These are phyloP conservation scores for Metschnikowia santaceciliae DNA, from an alignment of 805 yeast genomes.

Conservation along the genomic window DNA sequence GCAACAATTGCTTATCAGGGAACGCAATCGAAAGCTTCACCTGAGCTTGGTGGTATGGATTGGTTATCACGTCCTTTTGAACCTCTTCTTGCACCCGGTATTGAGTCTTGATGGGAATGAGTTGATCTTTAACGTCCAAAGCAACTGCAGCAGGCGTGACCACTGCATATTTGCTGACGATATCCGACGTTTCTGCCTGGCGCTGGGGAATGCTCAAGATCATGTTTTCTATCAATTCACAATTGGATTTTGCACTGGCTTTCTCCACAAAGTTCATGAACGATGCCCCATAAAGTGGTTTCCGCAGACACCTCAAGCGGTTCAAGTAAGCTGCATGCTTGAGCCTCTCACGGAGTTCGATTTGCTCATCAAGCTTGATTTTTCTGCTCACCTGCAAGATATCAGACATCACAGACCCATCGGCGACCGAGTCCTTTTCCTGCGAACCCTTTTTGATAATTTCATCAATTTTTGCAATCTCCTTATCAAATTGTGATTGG, in stretches of 20 bases:
- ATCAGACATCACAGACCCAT: constrained; percentile 24
- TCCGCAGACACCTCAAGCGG: constrained; percentile 55
- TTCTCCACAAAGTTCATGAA: constrained; percentile 30
- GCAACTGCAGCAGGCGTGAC: constrained; percentile 85
- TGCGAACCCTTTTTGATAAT: constrained; percentile 26
- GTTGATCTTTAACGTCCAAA: constrained; percentile 58
- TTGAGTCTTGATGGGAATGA: constrained; percentile 41
- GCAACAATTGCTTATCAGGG: constrained; percentile 88
- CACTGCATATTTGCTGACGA: constrained; percentile 73
- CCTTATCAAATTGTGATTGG: constrained; percentile 39
- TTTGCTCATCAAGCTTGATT: constrained; percentile 49
- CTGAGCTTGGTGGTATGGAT: constrained; percentile 74
- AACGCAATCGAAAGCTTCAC: constrained; percentile 87
- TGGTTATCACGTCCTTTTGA: constrained; percentile 39
- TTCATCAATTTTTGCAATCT: constrained; percentile 40
- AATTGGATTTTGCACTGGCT: background rate
- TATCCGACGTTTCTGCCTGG: constrained; percentile 38
- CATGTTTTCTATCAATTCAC: constrained; percentile 12
- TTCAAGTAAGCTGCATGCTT: constrained; percentile 62
- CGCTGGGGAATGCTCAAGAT: constrained; percentile 25
- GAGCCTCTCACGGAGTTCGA: constrained; percentile 48
- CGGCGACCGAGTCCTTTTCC: background rate
- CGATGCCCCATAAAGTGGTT: constrained; percentile 68
- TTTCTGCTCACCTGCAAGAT: constrained; percentile 58
- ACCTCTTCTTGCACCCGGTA: constrained; percentile 28